phyloP scores from a whole-genome alignment of 306 rosid genomes.

The Quercus glauca region DNA sequence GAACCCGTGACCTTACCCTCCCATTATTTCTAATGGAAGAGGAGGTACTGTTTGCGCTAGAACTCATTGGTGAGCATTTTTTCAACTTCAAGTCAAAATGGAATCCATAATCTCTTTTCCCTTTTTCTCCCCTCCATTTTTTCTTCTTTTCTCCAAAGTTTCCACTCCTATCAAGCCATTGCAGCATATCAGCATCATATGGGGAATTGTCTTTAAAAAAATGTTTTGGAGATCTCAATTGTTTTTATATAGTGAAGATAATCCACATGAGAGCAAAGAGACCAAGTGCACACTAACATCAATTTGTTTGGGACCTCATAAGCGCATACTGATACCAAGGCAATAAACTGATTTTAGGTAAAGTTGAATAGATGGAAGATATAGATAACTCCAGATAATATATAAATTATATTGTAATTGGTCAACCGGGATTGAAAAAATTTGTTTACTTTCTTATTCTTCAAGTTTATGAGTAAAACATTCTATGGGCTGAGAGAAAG shows the following conservation, averaged over 20 bases:
- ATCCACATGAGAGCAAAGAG: not conserved
- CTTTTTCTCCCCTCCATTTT: not conserved
- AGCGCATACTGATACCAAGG: not conserved
- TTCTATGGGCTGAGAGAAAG: not conserved
- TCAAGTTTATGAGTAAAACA: not conserved
- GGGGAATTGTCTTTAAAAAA: not conserved
- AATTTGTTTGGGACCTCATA: not conserved
- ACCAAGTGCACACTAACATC: not conserved
- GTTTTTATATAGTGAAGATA: not conserved
- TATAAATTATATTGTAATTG: not conserved
- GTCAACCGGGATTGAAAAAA: not conserved
- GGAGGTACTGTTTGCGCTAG: too few relatives aligned
- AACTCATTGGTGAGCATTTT: too few relatives aligned
- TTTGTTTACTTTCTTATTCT: not conserved
- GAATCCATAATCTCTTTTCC: not conserved
- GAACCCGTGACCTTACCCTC: too few relatives aligned
- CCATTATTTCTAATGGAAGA: too few relatives aligned
- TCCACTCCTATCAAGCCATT: not conserved
- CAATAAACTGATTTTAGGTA: not conserved
- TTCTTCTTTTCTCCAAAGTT: not conserved
- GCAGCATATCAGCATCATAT: not conserved
- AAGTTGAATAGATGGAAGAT: constrained; percentile 3
- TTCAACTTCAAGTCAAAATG: not conserved
- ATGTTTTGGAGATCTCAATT: not conserved
- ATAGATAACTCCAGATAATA: not conserved